phyloP scores from a whole-genome alignment of 495 filamentous ascomycete genomes.

The Penicilliopsis zonata region DNA sequence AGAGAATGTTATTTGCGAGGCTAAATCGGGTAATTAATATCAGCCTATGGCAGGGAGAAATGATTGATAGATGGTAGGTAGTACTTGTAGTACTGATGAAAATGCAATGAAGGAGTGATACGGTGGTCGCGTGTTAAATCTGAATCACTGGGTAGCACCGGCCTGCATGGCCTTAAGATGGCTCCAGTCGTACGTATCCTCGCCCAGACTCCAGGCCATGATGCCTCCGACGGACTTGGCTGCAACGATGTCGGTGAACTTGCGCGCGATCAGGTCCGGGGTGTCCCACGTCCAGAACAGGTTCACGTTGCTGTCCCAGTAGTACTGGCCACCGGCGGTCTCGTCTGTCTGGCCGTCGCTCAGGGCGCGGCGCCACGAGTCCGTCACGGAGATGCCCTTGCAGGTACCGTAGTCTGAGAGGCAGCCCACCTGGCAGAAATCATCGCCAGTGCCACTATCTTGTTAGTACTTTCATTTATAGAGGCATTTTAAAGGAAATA shows the following conservation, averaged over 20 bases:
- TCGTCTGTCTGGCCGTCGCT: constrained; percentile 44
- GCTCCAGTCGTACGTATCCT: constrained; percentile 46
- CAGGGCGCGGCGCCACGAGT: constrained; percentile 37
- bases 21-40: too few species aligned
- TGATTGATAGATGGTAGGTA: too few species aligned
- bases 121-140: neutral
- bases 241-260: constrained; percentile 49
- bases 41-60: too few species aligned
- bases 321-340: constrained; percentile 52
- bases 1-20: too few species aligned
- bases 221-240: constrained; percentile 52
- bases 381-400: constrained; percentile 25
- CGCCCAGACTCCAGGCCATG: constrained; percentile 64
- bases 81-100: too few species aligned
- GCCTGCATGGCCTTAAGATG: constrained; percentile 48
- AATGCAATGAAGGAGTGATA: too few species aligned
- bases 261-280: constrained; percentile 44
- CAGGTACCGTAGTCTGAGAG: constrained; percentile 30
- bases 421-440: constrained; percentile 25
- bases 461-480: neutral
- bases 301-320: constrained; percentile 45
- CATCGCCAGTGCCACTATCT: constrained; percentile 17
- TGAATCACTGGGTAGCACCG: constrained; percentile 13
- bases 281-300: constrained; percentile 74
- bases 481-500: neutral